Percentiles rank a stretch among this genome's conserved stretches.
Conservation (phyloP, 2,329 filamentous ascomycete species). For the Aspergillus ustus region DNA sequence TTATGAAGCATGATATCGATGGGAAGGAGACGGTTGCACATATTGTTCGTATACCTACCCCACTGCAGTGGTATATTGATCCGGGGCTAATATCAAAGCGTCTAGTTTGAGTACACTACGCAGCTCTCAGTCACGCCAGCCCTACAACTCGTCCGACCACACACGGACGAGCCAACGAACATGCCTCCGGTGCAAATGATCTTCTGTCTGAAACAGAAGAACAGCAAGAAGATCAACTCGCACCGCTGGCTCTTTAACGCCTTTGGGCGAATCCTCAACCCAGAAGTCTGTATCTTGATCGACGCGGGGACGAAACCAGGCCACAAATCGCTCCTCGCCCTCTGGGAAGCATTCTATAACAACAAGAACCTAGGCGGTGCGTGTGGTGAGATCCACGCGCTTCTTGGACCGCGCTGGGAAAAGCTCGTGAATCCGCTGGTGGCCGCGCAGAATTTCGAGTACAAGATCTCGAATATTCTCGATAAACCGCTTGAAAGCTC, state of each 20-base stretch:
- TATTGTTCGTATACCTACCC: conserved; percentile 57
- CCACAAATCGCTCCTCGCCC: conserved; percentile 84
- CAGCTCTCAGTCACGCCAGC: conserved; percentile 96
- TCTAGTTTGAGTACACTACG: conserved; percentile 90
- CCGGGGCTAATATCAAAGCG: conserved; percentile 23
- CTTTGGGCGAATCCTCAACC: conserved; percentile 95
- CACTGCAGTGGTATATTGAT: neutral
- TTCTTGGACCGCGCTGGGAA: conserved; percentile 87
- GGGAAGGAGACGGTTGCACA: conserved; percentile 96
- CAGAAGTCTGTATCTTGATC: conserved; percentile 92
- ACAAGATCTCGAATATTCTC: conserved; percentile 99
- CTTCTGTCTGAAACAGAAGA: conserved; percentile 98
- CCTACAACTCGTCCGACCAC: conserved; percentile 93
- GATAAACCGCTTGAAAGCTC: conserved; percentile 97
- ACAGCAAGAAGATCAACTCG: conserved; percentile 99
- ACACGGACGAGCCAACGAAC: conserved; percentile 79
- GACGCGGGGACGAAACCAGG: conserved; percentile 98
- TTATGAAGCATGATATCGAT: conserved; percentile 98
- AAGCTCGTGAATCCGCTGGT: conserved; percentile 95
- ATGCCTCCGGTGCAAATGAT: conserved; percentile 98
- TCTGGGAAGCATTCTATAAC: conserved; percentile 99
- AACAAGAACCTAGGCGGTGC: conserved; percentile 98
- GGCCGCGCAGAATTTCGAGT: conserved; percentile 97
- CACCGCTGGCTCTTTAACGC: conserved; percentile 99
- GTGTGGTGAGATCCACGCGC: conserved; percentile 98